These are phyloP conservation scores for Cryphonectria parasitica DNA, from an alignment of 2,329 filamentous ascomycete genomes.

Conservation along the genomic window DNA sequence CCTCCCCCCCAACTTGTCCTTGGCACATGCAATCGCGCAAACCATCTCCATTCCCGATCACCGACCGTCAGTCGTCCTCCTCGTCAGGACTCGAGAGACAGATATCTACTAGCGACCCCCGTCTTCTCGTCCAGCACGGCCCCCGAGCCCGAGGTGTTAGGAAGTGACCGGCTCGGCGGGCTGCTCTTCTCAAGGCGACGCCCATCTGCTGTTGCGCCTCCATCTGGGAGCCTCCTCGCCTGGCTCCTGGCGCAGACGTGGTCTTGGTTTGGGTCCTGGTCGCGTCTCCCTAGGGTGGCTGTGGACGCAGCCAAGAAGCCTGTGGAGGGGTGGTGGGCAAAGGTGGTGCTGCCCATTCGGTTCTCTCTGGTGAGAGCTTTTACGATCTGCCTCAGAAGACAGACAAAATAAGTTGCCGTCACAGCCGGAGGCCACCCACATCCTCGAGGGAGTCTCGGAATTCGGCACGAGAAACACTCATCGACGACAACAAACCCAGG, in stretches of 20 bases:
- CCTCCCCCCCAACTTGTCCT: constrained; percentile 32
- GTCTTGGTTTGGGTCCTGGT: background rate
- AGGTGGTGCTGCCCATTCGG: background rate
- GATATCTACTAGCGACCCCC: background rate
- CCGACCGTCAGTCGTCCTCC: constrained; percentile 4
- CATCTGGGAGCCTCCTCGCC: constrained; percentile 17
- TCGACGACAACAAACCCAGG: constrained; percentile 2
- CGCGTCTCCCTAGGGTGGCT: constrained; percentile 19
- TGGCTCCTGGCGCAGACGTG: background rate
- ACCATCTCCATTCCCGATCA: constrained; percentile 4
- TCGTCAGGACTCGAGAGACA: constrained; percentile 14
- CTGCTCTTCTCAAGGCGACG: background rate
- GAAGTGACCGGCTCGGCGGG: background rate
- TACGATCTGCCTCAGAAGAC: background rate
- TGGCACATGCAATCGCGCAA: constrained; percentile 38
- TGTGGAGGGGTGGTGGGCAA: background rate
- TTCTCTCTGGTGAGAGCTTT: background rate
- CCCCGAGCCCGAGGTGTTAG: background rate
- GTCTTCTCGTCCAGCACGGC: background rate
- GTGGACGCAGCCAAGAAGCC: constrained; percentile 19
- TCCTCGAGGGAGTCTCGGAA: constrained; percentile 12
- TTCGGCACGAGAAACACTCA: constrained; percentile 16
- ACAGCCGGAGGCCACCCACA: background rate
- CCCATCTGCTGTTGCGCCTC: background rate
- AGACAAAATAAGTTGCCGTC: background rate